Evolutionary conservation across 805 yeast genomes (phyloP).

Genomic region (Yarrowia deformans): DNA sequence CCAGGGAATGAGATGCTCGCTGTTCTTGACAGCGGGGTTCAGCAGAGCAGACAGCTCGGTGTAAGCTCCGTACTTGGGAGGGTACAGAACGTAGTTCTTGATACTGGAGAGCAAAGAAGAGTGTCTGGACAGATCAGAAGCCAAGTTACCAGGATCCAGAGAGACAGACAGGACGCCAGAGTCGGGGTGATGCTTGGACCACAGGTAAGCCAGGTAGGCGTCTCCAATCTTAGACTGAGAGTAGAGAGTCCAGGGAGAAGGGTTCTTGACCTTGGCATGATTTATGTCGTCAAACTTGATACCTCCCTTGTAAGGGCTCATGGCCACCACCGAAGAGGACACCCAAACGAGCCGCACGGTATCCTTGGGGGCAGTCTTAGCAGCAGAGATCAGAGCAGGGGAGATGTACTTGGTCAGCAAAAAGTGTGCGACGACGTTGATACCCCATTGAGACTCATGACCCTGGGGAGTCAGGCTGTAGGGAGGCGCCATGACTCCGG

Average conservation of each 20-base stretch:
- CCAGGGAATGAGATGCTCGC: slow-evolving; percentile 55
- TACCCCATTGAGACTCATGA: slow-evolving; percentile 57
- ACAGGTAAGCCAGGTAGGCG: slow-evolving; percentile 52
- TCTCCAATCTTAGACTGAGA: slow-evolving; percentile 57
- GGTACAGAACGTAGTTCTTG: slow-evolving; percentile 41
- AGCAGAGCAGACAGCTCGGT: slow-evolving; percentile 57
- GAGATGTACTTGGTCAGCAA: slow-evolving; percentile 54
- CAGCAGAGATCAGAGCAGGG: slow-evolving; percentile 52
- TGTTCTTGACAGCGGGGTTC: slow-evolving; percentile 53
- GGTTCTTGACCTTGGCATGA: slow-evolving; percentile 43
- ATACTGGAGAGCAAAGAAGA: slow-evolving; percentile 26
- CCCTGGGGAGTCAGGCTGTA: slow-evolving; percentile 54
- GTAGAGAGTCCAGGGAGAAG: slow-evolving; percentile 47
- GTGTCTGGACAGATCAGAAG: slow-evolving; percentile 51
- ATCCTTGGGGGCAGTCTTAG: slow-evolving; percentile 46
- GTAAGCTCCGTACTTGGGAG: slow-evolving; percentile 54
- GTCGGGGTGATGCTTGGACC: slow-evolving; percentile 51
- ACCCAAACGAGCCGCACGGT: slow-evolving; percentile 57
- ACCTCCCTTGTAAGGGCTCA: slow-evolving; percentile 49
- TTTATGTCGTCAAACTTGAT: slow-evolving; percentile 52
- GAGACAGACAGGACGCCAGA: slow-evolving; percentile 51
- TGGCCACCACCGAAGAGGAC: slow-evolving; percentile 53
- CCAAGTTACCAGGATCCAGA: slow-evolving; percentile 55
- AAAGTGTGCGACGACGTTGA: slow-evolving; percentile 58
- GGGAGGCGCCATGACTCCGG: slow-evolving; percentile 57